Evolutionary conservation across 176 grass and related monocot species (phyloP).

Genomic region (Oryza coarctata): DNA sequence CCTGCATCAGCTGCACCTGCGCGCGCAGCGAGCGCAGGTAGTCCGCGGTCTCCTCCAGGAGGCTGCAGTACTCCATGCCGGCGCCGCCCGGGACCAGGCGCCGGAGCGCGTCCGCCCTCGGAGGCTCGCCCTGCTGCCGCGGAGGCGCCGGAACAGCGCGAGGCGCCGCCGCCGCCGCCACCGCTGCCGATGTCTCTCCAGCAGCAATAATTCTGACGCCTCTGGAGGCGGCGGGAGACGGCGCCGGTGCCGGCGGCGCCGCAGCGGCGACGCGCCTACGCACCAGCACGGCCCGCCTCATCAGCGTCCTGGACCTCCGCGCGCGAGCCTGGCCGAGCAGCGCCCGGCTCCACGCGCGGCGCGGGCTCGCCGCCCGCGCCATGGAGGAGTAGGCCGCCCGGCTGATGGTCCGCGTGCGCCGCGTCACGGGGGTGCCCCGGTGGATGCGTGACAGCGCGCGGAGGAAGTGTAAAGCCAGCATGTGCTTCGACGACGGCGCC

Average conservation of each 20-base stretch:
- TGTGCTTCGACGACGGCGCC: slow-evolving; percentile 43
- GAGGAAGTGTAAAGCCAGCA: slow-evolving; percentile 79
- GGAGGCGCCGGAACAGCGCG: background rate
- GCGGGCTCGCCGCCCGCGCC: slow-evolving; percentile 42
- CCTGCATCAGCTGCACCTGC: slow-evolving; percentile 91
- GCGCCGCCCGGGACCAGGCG: slow-evolving; percentile 64
- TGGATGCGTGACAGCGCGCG: slow-evolving; percentile 62
- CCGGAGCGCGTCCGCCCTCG: slow-evolving; percentile 55
- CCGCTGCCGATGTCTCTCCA: background rate
- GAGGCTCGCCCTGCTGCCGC: slow-evolving; percentile 41
- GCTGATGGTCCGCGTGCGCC: slow-evolving; percentile 56
- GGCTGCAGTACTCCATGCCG: slow-evolving; percentile 73
- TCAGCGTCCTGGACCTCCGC: slow-evolving; percentile 1
- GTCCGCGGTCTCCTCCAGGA: slow-evolving; percentile 90
- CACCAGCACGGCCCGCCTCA: slow-evolving; percentile 28
- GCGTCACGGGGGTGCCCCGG: slow-evolving; percentile 19
- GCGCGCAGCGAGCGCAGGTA: slow-evolving; percentile 62
- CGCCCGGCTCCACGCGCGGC: slow-evolving; percentile 56
- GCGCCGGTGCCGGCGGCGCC: background rate
- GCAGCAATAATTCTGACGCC: background rate
- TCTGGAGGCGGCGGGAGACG: background rate
- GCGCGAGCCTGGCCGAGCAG: slow-evolving; percentile 50
- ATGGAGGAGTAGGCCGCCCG: slow-evolving; percentile 79
- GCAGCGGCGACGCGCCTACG: slow-evolving; percentile 34
- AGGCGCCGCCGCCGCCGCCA: background rate